Base-by-base conservation (phyloP, 257 asterid species). In the Solanum bukasovii region DNA sequence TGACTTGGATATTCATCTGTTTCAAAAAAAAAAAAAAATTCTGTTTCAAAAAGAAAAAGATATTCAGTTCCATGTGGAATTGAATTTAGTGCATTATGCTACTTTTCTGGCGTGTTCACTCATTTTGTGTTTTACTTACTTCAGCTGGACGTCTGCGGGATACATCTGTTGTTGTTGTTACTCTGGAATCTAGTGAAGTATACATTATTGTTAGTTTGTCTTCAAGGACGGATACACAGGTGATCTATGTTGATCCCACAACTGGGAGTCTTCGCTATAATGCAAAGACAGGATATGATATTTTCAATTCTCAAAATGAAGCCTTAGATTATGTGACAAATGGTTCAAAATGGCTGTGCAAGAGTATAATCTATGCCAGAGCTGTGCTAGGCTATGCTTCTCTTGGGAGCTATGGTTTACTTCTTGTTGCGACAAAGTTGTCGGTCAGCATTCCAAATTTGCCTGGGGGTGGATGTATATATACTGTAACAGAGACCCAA, bases 391-490 rank as follows among this genome's bases (percentile, higher is more conserved):
- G 98, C 87, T 97, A 96, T 90, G 98, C 98, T 52, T 93, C 96
- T 87, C 96, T 97, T 90, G 98, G 99, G 75, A 90, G 96, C 94
- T 91, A 84, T 84, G 94, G 94, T 40, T 82, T 96, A 88, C 91
- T 97, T 87, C 97, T 96, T 87, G 96, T 97, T 86, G 99, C 98
- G 37, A 97, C 98, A 23, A 95, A 93, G 87, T 87, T 96, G 92
- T 89, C 90, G 84, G 95, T 98, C 86, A 93, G 91, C 88, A 93
- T 97, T 90, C 98, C 98, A 34, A 89, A 90, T 93, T 93, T 97
- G 89, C 99, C 98, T 84, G 98, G 98, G 88, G 99, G 98, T 85
- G 99, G 98, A 79, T 92, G 95, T 92, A 94, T 97, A 89, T 94
- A 93, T 84, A 91, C 98, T 59, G 98, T 97, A 73, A 89, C 96